Percentiles rank a stretch among this genome's conserved stretches.
Conservation (phyloP, 108 stramenopile species). For the Cyclotella kingstonii region DNA sequence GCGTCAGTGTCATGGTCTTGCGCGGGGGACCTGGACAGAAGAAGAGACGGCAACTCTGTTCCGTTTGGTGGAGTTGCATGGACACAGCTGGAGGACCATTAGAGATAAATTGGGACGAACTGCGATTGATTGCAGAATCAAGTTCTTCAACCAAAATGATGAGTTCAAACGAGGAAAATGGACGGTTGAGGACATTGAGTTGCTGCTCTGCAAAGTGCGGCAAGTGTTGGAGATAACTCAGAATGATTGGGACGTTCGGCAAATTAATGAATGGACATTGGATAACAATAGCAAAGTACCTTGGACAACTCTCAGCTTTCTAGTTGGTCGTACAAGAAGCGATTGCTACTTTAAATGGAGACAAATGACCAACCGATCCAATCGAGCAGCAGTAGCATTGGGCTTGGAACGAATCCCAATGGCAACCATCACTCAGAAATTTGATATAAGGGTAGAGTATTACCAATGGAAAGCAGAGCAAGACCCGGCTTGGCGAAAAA, state of each 20-base stretch:
- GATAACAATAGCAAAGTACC: conserved; percentile 44
- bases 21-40: conserved; percentile 69
- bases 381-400: conserved; percentile 50
- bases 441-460: conserved; percentile 29
- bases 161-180: conserved; percentile 69
- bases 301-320: conserved; percentile 55
- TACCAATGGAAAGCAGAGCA: conserved; percentile 29
- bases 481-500: conserved; percentile 15
- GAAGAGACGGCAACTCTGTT: conserved; percentile 52
- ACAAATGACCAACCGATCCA: conserved; percentile 68
- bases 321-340: conserved; percentile 11
- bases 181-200: conserved; percentile 61
- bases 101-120: conserved; percentile 66
- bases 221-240: conserved; percentile 44
- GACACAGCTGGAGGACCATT: conserved; percentile 73
- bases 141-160: conserved; percentile 62
- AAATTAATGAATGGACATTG: conserved; percentile 48
- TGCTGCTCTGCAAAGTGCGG: conserved; percentile 51
- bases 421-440: conserved; percentile 10
- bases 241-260: conserved; percentile 48
- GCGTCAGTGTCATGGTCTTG: conserved; percentile 70
- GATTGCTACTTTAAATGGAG: conserved; percentile 51
- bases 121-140: conserved; percentile 71
- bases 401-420: conserved; percentile 29
- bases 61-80: conserved; percentile 51